phyloP scores from a whole-genome alignment of 441 rosid species.

The Populus trichocarpa region DNA sequence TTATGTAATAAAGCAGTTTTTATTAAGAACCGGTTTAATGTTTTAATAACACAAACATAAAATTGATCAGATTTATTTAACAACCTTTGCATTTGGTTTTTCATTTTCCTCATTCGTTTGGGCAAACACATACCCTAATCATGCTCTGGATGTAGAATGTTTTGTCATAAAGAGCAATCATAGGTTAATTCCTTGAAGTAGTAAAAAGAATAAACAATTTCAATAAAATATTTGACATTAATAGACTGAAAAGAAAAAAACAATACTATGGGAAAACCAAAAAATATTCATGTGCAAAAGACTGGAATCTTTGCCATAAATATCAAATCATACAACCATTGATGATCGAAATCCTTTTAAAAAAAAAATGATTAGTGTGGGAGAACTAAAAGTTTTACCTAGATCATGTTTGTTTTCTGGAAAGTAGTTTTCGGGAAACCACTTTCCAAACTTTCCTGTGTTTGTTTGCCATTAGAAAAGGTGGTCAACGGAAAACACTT shows the following conservation, averaged over 20 bases:
- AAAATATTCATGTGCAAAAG: background rate
- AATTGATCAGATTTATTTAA: background rate
- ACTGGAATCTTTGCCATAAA: background rate
- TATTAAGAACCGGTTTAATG: background rate
- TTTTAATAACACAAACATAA: background rate
- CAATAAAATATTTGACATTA: background rate
- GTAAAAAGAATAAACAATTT: background rate
- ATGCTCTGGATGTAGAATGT: background rate
- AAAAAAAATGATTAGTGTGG: no score
- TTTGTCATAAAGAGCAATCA: background rate
- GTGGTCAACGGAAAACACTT: no score
- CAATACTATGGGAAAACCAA: background rate
- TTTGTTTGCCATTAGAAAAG: no score
- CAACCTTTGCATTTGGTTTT: background rate
- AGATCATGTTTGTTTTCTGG: no score
- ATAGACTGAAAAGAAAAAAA: background rate
- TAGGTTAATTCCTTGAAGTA: background rate
- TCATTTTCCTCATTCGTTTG: background rate
- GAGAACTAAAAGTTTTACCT: slow-evolving; percentile 8
- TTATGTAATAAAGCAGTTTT: background rate
- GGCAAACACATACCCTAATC: background rate
- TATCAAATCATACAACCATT: background rate
- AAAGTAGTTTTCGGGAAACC: no score
- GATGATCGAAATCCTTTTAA: background rate
- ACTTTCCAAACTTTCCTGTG: no score